These are phyloP conservation scores for Lepidium aucheri DNA, from an alignment of 345 rosid genomes.

Conservation along the genomic window DNA sequence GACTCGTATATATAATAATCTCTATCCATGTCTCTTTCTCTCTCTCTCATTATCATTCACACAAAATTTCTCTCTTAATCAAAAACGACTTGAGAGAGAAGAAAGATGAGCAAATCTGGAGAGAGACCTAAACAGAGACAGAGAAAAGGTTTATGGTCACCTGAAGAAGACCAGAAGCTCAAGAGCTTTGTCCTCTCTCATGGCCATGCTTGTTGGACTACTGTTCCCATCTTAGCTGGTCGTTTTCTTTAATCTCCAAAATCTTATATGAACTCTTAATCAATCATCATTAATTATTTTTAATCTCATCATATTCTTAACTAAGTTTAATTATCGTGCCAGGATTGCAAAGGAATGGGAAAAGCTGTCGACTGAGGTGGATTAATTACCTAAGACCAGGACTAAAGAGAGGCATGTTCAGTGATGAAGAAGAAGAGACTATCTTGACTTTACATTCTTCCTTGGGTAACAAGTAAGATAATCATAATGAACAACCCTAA, in stretches of 20 bases:
- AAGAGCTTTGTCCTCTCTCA: slow-evolving; percentile 45
- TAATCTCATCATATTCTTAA: background rate
- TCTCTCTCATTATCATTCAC: background rate
- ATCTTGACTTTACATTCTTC: slow-evolving; percentile 61
- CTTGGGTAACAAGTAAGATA: slow-evolving; percentile 87
- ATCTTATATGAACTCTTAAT: background rate
- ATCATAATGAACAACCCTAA: background rate
- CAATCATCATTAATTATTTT: background rate
- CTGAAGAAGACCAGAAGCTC: slow-evolving; percentile 90
- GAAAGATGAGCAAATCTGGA: slow-evolving; percentile 29
- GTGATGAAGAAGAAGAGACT: slow-evolving; percentile 56
- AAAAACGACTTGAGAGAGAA: background rate
- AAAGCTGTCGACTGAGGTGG: slow-evolving; percentile 94
- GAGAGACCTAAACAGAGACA: slow-evolving; percentile 37
- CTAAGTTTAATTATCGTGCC: background rate
- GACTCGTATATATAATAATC: slow-evolving; percentile 10
- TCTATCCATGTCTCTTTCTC: background rate
- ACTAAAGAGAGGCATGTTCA: slow-evolving; percentile 59
- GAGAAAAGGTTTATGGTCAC: slow-evolving; percentile 94
- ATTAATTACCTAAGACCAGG: slow-evolving; percentile 92
- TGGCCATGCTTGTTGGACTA: slow-evolving; percentile 87
- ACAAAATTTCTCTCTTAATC: background rate
- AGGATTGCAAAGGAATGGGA: slow-evolving; percentile 92
- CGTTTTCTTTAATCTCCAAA: background rate
- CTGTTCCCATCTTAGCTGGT: slow-evolving; percentile 84